Percentiles rank a stretch among this genome's conserved stretches.
These are phyloP conservation scores for Fagus sylvatica DNA, from an alignment of 306 rosid genomes.

Conservation along the genomic window DNA sequence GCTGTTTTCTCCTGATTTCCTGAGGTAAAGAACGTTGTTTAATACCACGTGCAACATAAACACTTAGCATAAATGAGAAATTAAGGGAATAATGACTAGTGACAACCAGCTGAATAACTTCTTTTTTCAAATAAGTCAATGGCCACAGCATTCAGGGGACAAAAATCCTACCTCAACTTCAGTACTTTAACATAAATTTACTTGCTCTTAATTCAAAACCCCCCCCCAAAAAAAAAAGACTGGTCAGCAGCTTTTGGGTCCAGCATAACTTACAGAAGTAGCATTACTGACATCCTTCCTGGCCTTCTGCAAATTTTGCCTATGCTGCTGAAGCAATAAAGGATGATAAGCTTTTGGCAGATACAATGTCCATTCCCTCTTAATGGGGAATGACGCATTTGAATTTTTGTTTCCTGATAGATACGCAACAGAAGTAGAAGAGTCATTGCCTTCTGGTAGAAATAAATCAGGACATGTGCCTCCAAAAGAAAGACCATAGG, in stretches of 20 bases:
- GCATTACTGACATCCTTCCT: slow-evolving; percentile 48
- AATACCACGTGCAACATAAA: background rate
- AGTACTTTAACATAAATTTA: background rate
- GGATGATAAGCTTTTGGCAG: slow-evolving; percentile 81
- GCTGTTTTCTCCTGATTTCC: slow-evolving; percentile 29
- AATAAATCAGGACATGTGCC: slow-evolving; percentile 71
- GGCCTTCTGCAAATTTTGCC: slow-evolving; percentile 56
- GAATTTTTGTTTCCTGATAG: slow-evolving; percentile 34
- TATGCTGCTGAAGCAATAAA: slow-evolving; percentile 68
- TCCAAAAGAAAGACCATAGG: slow-evolving; percentile 75
- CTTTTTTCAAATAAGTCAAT: background rate
- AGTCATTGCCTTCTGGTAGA: slow-evolving; percentile 40
- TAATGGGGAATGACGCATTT: slow-evolving; percentile 28
- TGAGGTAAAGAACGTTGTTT: background rate
- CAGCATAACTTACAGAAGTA: slow-evolving; percentile 49
- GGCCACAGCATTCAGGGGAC: background rate
- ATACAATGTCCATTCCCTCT: slow-evolving; percentile 71
- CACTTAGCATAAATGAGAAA: background rate
- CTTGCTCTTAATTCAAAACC: background rate
- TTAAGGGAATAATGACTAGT: background rate
- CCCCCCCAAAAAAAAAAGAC: background rate
- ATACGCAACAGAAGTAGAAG: slow-evolving; percentile 36
- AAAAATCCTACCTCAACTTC: background rate
- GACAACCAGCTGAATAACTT: slow-evolving; percentile 20
- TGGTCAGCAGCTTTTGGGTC: slow-evolving; percentile 2